A percentile compares a stretch with the other conserved stretches of the same genome.
These are phyloP conservation scores for Pogostemon cablin DNA, from an alignment of 257 asterid species.

Conservation along the genomic window DNA sequence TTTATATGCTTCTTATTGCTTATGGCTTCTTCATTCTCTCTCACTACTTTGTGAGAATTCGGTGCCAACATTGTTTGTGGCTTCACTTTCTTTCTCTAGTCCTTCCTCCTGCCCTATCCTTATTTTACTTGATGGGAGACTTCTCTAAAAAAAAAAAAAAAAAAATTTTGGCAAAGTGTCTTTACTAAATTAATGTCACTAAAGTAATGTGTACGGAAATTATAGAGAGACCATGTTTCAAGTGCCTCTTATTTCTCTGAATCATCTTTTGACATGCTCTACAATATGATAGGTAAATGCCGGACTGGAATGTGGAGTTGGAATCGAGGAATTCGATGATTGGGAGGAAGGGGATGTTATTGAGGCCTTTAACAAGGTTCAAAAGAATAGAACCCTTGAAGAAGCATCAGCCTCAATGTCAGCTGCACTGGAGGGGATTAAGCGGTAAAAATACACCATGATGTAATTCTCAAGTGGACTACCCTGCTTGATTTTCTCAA, in stretches of 20 bases:
- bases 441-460: constrained; percentile 36
- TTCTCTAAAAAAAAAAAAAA: too few species aligned
- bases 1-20: neutral
- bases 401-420: constrained; percentile 98
- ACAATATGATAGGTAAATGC: constrained; percentile 69
- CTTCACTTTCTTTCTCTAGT: constrained; percentile 13
- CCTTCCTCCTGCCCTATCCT: neutral
- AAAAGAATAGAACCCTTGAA: constrained; percentile 91
- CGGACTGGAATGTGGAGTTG: constrained; percentile 96
- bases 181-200: neutral
- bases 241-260: constrained; percentile 1
- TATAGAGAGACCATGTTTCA: neutral
- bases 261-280: constrained; percentile 12
- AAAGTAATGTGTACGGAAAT: neutral
- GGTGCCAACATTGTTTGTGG: neutral
- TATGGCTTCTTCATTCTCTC: neutral
- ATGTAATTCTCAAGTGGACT: constrained; percentile 26
- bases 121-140: neutral
- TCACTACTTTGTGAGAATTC: neutral
- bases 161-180: neutral
- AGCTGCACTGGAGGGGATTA: constrained; percentile 68
- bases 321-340: constrained; percentile 62
- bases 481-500: constrained; percentile 24
- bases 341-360: constrained; percentile 90
- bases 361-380: constrained; percentile 76